phyloP scores from a whole-genome alignment of 495 filamentous ascomycete genomes.

The Hyaloscypha hepaticicola region DNA sequence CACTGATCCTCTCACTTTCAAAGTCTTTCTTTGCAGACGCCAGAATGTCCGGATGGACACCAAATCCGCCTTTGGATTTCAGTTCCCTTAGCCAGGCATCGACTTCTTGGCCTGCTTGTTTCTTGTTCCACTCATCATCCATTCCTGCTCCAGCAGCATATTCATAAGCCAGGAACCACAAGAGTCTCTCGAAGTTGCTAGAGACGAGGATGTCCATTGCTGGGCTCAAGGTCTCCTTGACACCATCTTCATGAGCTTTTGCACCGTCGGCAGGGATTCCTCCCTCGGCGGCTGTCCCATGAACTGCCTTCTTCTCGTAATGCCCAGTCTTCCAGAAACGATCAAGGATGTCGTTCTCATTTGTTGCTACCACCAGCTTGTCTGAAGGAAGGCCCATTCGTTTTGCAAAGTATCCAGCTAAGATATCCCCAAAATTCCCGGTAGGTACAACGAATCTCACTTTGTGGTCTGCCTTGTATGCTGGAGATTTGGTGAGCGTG shows the following conservation, averaged over 20 bases:
- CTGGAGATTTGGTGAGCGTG: constrained; percentile 55
- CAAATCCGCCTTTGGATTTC: constrained; percentile 78
- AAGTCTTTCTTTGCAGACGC: constrained; percentile 65
- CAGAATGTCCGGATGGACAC: constrained; percentile 67
- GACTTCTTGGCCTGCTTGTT: constrained; percentile 65
- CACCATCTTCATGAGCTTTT: constrained; percentile 66
- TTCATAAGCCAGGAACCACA: constrained; percentile 87
- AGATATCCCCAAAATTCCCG: constrained; percentile 95
- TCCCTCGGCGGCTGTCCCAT: constrained; percentile 52
- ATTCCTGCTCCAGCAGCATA: constrained; percentile 51
- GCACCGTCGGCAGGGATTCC: constrained; percentile 59
- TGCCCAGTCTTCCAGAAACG: constrained; percentile 80
- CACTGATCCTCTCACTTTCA: constrained; percentile 78
- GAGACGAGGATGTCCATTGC: constrained; percentile 97
- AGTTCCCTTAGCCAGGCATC: constrained; percentile 69
- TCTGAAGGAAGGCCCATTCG: constrained; percentile 85
- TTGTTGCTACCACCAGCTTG: constrained; percentile 84
- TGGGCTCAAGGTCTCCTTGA: constrained; percentile 83
- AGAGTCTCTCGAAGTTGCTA: constrained; percentile 91
- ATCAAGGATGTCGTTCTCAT: constrained; percentile 88
- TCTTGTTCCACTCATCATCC: constrained; percentile 57
- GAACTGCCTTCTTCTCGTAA: constrained; percentile 73
- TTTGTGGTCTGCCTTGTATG: constrained; percentile 53
- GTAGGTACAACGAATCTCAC: constrained; percentile 83
- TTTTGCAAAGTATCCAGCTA: constrained; percentile 89